Base-by-base conservation (phyloP, 805 yeast species). In the Cyberlindnera maclurae region DNA sequence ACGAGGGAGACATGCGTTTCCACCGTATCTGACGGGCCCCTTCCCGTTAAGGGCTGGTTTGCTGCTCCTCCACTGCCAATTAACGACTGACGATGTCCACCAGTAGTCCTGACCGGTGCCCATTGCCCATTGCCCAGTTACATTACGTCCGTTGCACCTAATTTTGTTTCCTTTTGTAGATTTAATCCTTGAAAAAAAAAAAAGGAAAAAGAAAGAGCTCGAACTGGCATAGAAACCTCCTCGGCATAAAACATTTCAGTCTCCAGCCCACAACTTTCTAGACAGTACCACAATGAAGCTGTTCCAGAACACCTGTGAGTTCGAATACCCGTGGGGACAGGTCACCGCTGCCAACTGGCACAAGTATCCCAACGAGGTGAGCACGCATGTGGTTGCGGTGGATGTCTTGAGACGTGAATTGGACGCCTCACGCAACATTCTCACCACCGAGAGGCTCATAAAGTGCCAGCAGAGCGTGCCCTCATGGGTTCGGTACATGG, bases 291-390 rank as follows among this genome's bases (percentile, higher is more conserved):
- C 11, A 34, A 90, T 90, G 98, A 86, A 82, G 60, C 67, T 90
- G 34, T 89, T 87, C 57, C 76, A 75, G 31, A 73, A 83, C 29
- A 61, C 69, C 15, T 90, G 83, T 58, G 67, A 63, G 31, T 90
- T 87, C 59, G 66, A 77, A 39, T 89, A 93, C 55, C 76, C 94
- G 0, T 90, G 97, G 97, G 95, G 83, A 18, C 87, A 83, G 51
- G 95, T 90, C 18, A 82, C 96, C 1, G 88, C 95, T 2, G 97
- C 97, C 37, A 88, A 89, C 62, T 90, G 98, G 98, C 78, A 75
- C 48, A 90, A 90, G 51, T 90, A 90, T 62, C 98, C 98, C n/a
- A 90, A 93, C 58, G 95, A 88, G 51, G 70, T 81, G 42, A 79
- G 96, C 7, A 75, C 95, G 1, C 98, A 90, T 60, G 98, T 90